phyloP scores from a whole-genome alignment of 768 basidiomycete species.

The Rhodotorula taiwanensis region DNA sequence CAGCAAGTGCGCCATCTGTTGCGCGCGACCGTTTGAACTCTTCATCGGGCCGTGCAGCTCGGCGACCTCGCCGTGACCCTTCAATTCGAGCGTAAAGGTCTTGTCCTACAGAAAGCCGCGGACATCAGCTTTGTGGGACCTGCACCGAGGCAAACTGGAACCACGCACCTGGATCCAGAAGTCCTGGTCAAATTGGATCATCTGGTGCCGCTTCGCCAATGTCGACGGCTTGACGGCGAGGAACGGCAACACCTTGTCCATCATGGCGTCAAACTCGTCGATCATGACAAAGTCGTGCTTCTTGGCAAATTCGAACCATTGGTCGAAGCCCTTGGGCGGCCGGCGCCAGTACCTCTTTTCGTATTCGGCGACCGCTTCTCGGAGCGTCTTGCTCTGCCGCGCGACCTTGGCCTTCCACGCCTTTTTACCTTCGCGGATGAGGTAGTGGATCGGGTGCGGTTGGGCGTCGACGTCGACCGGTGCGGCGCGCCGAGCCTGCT shows the following conservation, averaged over 20 bases:
- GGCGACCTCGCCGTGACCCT: background rate
- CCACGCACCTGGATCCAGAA: conserved; percentile 27
- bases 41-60: conserved; percentile 26
- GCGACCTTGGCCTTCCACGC: conserved; percentile 53
- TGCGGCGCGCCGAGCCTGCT: background rate
- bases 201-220: conserved; percentile 36
- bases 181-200: conserved; percentile 21
- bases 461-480: conserved; percentile 7
- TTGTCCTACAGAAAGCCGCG: no score
- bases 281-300: conserved; percentile 50
- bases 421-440: conserved; percentile 46
- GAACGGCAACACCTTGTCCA: conserved; percentile 49
- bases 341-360: conserved; percentile 61
- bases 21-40: conserved; percentile 10
- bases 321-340: conserved; percentile 83
- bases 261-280: conserved; percentile 65
- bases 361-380: conserved; percentile 75
- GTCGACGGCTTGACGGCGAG: conserved; percentile 48
- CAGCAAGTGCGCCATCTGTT: conserved; percentile 28
- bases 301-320: conserved; percentile 68
- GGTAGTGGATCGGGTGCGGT: conserved; percentile 50
- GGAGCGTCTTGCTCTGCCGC: conserved; percentile 70
- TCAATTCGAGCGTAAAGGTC: conserved; percentile 31
- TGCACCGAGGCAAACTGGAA: background rate
- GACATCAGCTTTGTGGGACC: no score